These are phyloP conservation scores for Huntiella omanensis DNA, from an alignment of 2,329 filamentous ascomycete genomes.

Conservation along the genomic window DNA sequence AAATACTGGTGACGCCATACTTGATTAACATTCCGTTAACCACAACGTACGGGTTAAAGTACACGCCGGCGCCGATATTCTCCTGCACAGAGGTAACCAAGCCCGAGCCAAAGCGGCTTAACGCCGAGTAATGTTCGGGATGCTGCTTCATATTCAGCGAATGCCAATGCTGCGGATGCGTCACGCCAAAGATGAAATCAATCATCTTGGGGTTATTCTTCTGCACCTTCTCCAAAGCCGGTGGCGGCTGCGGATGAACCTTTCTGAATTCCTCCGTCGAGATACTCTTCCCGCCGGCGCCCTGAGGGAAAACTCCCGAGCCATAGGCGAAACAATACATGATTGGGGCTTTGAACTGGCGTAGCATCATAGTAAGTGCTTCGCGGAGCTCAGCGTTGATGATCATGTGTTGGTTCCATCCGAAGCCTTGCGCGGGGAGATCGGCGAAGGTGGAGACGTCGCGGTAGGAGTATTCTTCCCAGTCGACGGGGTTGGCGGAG, in stretches of 20 bases:
- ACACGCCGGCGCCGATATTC: conserved; percentile 76
- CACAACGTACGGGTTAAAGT: conserved; percentile 91
- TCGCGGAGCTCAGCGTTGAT: conserved; percentile 95
- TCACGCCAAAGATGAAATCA: conserved; percentile 93
- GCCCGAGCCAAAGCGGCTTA: conserved; percentile 69
- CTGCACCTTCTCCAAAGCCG: conserved; percentile 67
- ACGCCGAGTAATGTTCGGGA: conserved; percentile 74
- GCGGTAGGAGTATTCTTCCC: conserved; percentile 25
- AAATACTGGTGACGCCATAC: conserved; percentile 89
- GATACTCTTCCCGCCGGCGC: conserved; percentile 30
- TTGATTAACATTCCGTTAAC: conserved; percentile 94
- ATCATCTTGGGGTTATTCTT: conserved; percentile 88
- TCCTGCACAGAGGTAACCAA: conserved; percentile 76
- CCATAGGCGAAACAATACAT: conserved; percentile 95
- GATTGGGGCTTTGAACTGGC: conserved; percentile 83
- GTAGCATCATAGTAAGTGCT: conserved; percentile 66
- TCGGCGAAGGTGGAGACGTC: conserved; percentile 26
- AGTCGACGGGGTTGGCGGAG: conserved; percentile 17
- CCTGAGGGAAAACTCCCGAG: conserved; percentile 84
- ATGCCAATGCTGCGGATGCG: conserved; percentile 92
- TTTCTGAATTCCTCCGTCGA: conserved; percentile 38
- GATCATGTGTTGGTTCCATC: conserved; percentile 87
- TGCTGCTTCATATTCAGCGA: conserved; percentile 79
- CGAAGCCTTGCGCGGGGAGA: conserved; percentile 42
- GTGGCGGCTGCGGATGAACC: conserved; percentile 65